phyloP scores from a whole-genome alignment of 495 filamentous ascomycete species.

The Neurospora sp. region DNA sequence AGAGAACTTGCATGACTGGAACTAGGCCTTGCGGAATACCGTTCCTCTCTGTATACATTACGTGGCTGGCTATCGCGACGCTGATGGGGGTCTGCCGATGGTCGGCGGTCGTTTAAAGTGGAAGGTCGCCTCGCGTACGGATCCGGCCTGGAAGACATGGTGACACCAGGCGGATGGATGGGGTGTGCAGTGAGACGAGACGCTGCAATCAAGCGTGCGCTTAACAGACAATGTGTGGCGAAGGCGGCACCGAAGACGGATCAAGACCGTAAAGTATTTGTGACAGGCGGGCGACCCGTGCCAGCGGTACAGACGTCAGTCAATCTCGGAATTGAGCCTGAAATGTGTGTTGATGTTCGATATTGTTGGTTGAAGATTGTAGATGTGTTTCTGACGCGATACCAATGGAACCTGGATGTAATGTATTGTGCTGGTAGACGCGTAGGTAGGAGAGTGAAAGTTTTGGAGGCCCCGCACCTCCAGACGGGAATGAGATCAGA shows the following conservation, averaged over 20 bases:
- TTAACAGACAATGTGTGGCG: background rate
- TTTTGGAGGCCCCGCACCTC: background rate
- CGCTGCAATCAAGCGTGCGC: background rate
- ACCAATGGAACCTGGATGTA: background rate
- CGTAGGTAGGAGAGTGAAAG: background rate
- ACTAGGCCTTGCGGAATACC: background rate
- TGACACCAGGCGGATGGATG: background rate
- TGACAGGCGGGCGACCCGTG: background rate
- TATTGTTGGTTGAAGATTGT: background rate
- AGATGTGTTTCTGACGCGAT: background rate
- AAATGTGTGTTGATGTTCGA: background rate
- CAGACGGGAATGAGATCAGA: background rate
- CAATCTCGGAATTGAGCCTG: background rate
- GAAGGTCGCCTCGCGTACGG: conserved; percentile 13
- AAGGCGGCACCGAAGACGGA: background rate
- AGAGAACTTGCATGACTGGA: background rate
- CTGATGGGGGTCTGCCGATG: conserved; percentile 3
- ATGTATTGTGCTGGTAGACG: background rate
- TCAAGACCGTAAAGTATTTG: background rate
- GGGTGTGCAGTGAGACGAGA: background rate
- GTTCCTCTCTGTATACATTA: conserved; percentile 1
- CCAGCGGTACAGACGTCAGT: background rate
- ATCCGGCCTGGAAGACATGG: conserved; percentile 15
- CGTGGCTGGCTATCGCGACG: conserved; percentile 6
- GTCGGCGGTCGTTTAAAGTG: conserved; percentile 10